These are phyloP conservation scores for Ganoderma multipileum DNA, from an alignment of 1,284 basidiomycete species.

Conservation along the genomic window DNA sequence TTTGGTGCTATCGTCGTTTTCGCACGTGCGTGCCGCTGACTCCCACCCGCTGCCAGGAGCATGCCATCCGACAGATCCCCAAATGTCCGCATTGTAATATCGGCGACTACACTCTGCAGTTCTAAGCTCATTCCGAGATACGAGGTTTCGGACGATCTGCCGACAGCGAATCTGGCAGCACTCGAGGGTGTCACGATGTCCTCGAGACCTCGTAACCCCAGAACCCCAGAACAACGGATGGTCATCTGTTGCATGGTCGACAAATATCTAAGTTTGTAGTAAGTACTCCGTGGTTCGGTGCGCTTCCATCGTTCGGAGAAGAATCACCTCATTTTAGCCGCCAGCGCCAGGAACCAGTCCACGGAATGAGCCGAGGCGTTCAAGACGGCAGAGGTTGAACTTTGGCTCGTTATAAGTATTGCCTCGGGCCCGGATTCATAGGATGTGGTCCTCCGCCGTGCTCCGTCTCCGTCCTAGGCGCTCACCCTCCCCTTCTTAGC, in stretches of 20 bases:
- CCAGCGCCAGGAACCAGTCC: slow-evolving; percentile 17
- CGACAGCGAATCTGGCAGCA: background rate
- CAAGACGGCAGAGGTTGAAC: slow-evolving; percentile 11
- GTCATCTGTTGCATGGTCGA: background rate
- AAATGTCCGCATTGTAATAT: background rate
- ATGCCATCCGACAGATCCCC: background rate
- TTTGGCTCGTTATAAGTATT: slow-evolving; percentile 25
- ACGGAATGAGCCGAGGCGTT: slow-evolving; percentile 15
- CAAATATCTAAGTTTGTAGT: background rate
- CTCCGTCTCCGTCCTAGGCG: background rate
- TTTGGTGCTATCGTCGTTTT: background rate
- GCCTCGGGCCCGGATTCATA: background rate
- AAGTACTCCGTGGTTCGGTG: background rate
- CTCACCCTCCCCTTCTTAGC: background rate
- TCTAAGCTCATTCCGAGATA: too few relatives aligned
- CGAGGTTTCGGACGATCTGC: background rate
- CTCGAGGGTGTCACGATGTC: background rate
- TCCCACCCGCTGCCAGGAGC: slow-evolving; percentile 1
- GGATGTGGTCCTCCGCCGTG: slow-evolving; percentile 4
- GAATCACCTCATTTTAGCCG: slow-evolving; percentile 5
- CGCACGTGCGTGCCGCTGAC: slow-evolving; percentile 1
- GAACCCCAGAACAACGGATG: background rate
- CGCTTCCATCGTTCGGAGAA: background rate
- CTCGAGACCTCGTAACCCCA: background rate
- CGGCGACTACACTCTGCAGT: background rate